These are phyloP conservation scores for Botrytis medusae DNA, from an alignment of 2,329 filamentous ascomycete genomes.

Conservation along the genomic window DNA sequence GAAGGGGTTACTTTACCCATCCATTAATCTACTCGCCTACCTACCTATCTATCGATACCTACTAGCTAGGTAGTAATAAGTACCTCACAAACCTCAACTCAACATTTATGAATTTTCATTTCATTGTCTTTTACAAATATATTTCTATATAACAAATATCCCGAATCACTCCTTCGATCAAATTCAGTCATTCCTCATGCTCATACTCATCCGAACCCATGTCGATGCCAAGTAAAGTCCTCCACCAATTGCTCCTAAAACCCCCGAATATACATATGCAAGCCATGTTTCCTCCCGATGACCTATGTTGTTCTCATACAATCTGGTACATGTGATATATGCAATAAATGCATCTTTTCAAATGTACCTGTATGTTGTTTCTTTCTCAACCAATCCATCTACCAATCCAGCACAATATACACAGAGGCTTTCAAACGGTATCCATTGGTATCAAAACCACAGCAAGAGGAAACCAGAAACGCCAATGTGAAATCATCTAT, in stretches of 20 bases:
- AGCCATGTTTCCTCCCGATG: neutral
- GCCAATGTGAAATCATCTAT: conserved; percentile 18
- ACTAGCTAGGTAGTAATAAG: no score
- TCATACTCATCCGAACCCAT: neutral
- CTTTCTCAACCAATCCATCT: neutral
- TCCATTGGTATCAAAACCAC: conserved; percentile 18
- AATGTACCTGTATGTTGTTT: conserved; percentile 1
- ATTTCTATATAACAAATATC: neutral
- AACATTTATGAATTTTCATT: neutral
- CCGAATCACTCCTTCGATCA: neutral
- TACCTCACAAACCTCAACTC: neutral
- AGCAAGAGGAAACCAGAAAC: conserved; percentile 4
- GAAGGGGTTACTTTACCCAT: neutral
- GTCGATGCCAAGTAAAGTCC: conserved; percentile 2
- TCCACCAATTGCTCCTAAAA: conserved; percentile 10
- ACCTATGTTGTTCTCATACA: conserved; percentile 8
- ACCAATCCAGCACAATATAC: conserved; percentile 1
- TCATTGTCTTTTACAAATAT: neutral
- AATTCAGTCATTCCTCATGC: neutral
- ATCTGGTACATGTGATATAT: neutral
- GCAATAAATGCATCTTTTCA: neutral
- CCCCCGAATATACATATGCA: conserved; percentile 17
- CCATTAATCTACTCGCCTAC: neutral
- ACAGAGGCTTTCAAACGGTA: neutral
- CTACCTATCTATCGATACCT: neutral